Evolutionary conservation across 176 grass and related monocot species (phyloP), one percentile per base, ranked within the genome.

Genomic region (Panicum miliaceum): DNA sequence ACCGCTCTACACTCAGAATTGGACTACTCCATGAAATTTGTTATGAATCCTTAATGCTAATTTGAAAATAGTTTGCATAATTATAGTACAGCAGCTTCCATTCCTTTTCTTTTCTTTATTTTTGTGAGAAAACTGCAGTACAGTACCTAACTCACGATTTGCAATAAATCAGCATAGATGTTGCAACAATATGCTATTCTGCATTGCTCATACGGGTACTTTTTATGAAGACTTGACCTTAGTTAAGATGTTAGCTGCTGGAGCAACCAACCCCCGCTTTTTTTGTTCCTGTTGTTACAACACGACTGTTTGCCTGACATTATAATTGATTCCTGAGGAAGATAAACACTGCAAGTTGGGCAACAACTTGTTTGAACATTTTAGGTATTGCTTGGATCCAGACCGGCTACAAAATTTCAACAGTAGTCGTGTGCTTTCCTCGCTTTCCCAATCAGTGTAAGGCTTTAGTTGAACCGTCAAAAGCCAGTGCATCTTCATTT

Each of bases 381-480:
- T 56, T 40, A 68, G 22, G 50, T 23, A 54, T 38, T 53, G 54
- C 16, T 5, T 62, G 22, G 4, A 58, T 54, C 43, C 18, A 62
- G 20, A 76, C 14, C 40, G 20, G 38, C 52, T 50, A 16, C 18
- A 58, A 64, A 18, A 54, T 51, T n/a, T 51, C 26, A 50, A 81
- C 19, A 52, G 16, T 18, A 15, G 11, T 23, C 75, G 50, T 77
- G 20, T 47, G 7, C n/a, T 75, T 61, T 84, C 71, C 32, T 61
- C 20, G 9, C 22, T 74, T 66, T 84, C 72, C 60, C 62, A 22
- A 41, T 45, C 36, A 41, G 3, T 26, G 12, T 7, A 76, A 65
- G n/a, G 54, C 54, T 70, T 72, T 27, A 42, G 42, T 58, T 41
- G n/a, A 83, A 85, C 68, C 58, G 67, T 58, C 35, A 32, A 60